Base-by-base conservation (phyloP, 2,329 filamentous ascomycete genomes). In the Septoria linicola region DNA sequence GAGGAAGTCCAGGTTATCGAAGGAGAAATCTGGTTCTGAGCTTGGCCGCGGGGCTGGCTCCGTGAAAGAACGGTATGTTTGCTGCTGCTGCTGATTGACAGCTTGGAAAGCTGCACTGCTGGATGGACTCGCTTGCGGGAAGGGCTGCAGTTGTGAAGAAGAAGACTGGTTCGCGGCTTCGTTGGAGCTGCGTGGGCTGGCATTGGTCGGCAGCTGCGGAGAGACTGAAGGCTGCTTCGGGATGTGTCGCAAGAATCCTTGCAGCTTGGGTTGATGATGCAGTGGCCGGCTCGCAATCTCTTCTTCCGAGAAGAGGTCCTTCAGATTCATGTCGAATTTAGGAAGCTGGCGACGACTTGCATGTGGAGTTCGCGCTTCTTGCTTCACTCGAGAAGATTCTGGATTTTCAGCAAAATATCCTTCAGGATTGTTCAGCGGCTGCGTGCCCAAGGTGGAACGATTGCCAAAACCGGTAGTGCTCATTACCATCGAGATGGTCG, bases 401-500 rank as follows among this genome's bases (percentile, higher is more conserved):
- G 44, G 41, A 25, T 43, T 25, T 47, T 37, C 36, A 44, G 52
- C 56, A 51, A 66, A 63, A 50, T 66, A 66, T 40, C 59, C 59
- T 27, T 61, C 60, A 20, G 64, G 57, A 19, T 53, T 62, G 36
- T 59, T 60, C n/a, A 65, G 59, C 3, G 57, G 54, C 41, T 65
- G 63, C 3, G 62, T 62, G 40, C 58, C 63, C 19, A 67, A 56
- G 3, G 60, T 67, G 6, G 64, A 66, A 8, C 55, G 51, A 11
- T 60, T 59, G 17, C 88, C 88, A 59, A 95, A 95, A 0, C 89
- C 89, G 19, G 61, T 64, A 1, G 86, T 92, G 1, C 87, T 88
- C 68, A 91, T 85, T 60, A 88, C 90, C 91, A 96, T 96, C 66
- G 92, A 89, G 42, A 97, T 87, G 0, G 92, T 97, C 8, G 91